A percentile compares a stretch with the other conserved stretches of the same genome.
Conservation (phyloP, 1,139 yeast genomes). For the Yamadazyma diospyri region DNA sequence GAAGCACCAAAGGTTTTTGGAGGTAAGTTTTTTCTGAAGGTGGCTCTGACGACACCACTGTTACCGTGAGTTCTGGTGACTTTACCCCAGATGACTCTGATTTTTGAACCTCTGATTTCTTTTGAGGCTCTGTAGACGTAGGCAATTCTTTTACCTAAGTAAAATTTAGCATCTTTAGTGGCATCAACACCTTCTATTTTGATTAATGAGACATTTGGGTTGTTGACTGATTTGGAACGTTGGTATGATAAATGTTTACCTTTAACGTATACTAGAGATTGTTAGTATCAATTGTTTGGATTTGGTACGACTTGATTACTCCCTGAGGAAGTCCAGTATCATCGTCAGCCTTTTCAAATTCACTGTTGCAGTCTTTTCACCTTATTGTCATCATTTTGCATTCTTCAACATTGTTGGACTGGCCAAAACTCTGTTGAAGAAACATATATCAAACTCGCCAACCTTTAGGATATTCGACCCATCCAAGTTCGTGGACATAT, state of each 20-base stretch:
- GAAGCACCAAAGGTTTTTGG: constrained; percentile 99
- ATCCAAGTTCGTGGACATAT: too few relatives aligned
- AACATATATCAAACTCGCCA: too few relatives aligned
- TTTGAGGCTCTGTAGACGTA: constrained; percentile 98
- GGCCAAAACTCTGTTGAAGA: too few relatives aligned
- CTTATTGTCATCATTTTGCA: too few relatives aligned
- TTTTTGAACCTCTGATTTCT: constrained; percentile 97
- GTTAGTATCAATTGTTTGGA: constrained; percentile 38
- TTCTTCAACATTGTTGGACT: too few relatives aligned
- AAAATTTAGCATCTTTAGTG: constrained; percentile 95
- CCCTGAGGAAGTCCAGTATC: too few relatives aligned
- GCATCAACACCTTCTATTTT: constrained; percentile 93
- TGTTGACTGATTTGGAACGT: constrained; percentile 97
- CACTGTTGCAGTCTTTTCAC: constrained; percentile 2
- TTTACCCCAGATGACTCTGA: constrained; percentile 99
- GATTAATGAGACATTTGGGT: constrained; percentile 96
- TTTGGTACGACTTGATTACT: too few relatives aligned
- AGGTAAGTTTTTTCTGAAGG: constrained; percentile 98
- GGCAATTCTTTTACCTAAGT: constrained; percentile 99
- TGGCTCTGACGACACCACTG: constrained; percentile 98
- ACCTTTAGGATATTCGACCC: too few relatives aligned
- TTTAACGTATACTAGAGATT: constrained; percentile 88
- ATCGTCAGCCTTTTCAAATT: neutral
- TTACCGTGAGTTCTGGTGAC: constrained; percentile 98
- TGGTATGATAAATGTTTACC: constrained; percentile 99